Conservation (phyloP, 2,329 filamentous ascomycete species). For the Ascochyta lentis region DNA sequence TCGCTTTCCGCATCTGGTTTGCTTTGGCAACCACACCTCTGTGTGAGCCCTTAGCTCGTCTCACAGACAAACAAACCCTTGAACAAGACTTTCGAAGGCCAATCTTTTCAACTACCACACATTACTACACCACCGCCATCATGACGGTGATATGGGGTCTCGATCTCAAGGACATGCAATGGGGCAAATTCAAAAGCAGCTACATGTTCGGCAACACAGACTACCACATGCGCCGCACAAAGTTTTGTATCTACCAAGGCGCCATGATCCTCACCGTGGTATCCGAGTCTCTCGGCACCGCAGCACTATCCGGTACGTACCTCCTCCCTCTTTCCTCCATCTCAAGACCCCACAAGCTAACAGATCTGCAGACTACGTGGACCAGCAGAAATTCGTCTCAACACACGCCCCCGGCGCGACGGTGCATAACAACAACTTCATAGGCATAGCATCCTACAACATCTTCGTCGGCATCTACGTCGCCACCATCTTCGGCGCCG, state of each 20-base stretch:
- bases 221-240: conserved; percentile 63
- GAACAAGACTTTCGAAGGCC: not conserved
- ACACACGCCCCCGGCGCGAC: conserved; percentile 48
- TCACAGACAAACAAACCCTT: not conserved
- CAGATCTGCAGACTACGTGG: conserved; percentile 56
- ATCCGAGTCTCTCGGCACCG: conserved; percentile 64
- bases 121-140: conserved; percentile 3
- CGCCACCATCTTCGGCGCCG: conserved; percentile 64
- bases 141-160: conserved; percentile 63
- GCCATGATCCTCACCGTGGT: conserved; percentile 65
- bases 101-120: not conserved
- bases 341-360: not conserved
- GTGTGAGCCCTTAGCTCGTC: too few relatives aligned
- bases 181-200: conserved; percentile 63
- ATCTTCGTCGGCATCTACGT: conserved; percentile 65
- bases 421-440: conserved; percentile 62
- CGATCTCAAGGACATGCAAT: conserved; percentile 63
- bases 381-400: conserved; percentile 59
- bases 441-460: conserved; percentile 64
- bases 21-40: not conserved
- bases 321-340: not conserved
- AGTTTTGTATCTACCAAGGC: conserved; percentile 66
- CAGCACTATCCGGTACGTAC: conserved; percentile 58
- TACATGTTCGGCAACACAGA: conserved; percentile 63
- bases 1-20: not conserved